phyloP scores from a whole-genome alignment of 2,329 filamentous ascomycete genomes.

The Stagonosporopsis vannaccii region DNA sequence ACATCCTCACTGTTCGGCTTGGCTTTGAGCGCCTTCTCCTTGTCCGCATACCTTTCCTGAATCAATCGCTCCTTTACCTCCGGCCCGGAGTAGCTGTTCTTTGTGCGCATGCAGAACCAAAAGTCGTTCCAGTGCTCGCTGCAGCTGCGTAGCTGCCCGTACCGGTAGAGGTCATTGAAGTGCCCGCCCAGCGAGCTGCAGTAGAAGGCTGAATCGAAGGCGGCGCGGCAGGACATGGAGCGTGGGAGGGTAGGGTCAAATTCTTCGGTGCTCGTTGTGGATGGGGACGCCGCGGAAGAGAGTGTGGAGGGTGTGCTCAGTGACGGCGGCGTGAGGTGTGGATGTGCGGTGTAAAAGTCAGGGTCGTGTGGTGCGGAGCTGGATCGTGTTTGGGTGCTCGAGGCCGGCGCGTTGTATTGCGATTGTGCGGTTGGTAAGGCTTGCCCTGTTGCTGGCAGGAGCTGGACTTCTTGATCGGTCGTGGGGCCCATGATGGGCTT shows the following conservation, averaged over 20 bases:
- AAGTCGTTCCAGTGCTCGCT: constrained; percentile 90
- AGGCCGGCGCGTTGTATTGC: constrained; percentile 24
- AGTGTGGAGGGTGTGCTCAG: constrained; percentile 12
- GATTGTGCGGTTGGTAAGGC: constrained; percentile 26
- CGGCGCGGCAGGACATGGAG: constrained; percentile 84
- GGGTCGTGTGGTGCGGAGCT: constrained; percentile 56
- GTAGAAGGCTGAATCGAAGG: constrained; percentile 93
- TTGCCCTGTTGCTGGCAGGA: constrained; percentile 21
- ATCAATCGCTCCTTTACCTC: constrained; percentile 66
- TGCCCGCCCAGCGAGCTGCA: constrained; percentile 92
- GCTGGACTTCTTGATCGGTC: constrained; percentile 14
- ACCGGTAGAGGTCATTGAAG: constrained; percentile 89
- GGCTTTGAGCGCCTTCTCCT: constrained; percentile 70
- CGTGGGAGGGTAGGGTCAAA: constrained; percentile 66
- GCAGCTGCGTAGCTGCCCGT: constrained; percentile 79
- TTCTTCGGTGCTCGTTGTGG: constrained; percentile 10
- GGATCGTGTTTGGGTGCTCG: constrained; percentile 27
- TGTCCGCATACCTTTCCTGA: constrained; percentile 71
- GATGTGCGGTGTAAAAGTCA: constrained; percentile 62
- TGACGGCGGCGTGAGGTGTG: constrained; percentile 53
- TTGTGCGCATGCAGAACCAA: constrained; percentile 95
- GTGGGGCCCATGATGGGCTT: constrained; percentile 16
- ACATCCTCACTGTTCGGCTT: constrained; percentile 86
- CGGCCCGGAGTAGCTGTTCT: constrained; percentile 63
- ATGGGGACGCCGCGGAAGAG: constrained; percentile 11